phyloP scores from a whole-genome alignment of 192 early-diverging fungal species.

The Powellomyces hirtus region DNA sequence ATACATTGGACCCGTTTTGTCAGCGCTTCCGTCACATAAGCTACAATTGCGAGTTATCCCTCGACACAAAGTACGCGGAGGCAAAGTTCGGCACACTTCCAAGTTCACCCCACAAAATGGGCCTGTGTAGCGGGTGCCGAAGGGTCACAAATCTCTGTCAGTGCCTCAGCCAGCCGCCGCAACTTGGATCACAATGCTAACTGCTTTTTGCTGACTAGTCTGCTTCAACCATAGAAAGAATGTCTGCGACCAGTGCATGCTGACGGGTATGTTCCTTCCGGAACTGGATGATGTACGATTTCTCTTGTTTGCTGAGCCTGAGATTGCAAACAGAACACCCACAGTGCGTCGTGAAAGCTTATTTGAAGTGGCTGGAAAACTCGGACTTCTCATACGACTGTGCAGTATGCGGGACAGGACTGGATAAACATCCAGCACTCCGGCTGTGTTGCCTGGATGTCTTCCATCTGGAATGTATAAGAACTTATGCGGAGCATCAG shows the following conservation, averaged over 20 bases:
- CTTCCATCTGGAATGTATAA: constrained; percentile 6
- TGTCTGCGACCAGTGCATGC: constrained; percentile 57
- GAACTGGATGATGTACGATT: neutral
- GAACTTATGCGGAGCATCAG: neutral
- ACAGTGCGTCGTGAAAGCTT: constrained; percentile 40
- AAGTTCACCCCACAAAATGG: too few species aligned
- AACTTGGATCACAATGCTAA: neutral
- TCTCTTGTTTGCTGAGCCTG: neutral
- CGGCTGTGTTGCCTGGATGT: constrained; percentile 50
- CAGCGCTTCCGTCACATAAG: too few species aligned
- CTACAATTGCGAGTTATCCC: too few species aligned
- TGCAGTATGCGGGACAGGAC: constrained; percentile 33
- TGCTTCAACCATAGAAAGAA: constrained; percentile 59
- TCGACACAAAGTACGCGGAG: too few species aligned
- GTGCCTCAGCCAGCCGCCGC: neutral
- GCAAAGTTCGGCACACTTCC: too few species aligned
- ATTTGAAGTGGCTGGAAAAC: constrained; percentile 60
- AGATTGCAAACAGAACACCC: constrained; percentile 9
- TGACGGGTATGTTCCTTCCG: constrained; percentile 23
- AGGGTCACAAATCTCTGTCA: constrained; percentile 53
- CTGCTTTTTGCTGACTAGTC: constrained; percentile 38
- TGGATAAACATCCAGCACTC: constrained; percentile 37
- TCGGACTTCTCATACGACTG: constrained; percentile 52
- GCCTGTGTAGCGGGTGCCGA: constrained; percentile 53
- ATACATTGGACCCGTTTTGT: too few species aligned